phyloP scores from a whole-genome alignment of 129 eudicot genomes.

The Logfia minima region DNA sequence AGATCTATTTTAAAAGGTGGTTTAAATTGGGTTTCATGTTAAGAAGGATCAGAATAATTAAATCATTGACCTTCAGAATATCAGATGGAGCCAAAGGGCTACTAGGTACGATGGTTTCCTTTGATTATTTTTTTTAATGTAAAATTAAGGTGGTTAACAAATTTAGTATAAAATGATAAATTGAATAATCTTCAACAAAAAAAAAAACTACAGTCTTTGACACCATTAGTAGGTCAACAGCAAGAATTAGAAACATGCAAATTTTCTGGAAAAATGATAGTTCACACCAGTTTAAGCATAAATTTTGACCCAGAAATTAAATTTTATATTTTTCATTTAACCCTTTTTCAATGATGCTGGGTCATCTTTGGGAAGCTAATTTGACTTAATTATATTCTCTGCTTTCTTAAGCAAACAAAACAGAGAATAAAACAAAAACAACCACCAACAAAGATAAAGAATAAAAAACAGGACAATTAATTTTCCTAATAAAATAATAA shows the following conservation, averaged over 20 bases:
- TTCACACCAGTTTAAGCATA: slow-evolving; percentile 8
- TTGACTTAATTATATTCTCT: slow-evolving; percentile 33
- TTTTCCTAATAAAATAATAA: slow-evolving; percentile 5
- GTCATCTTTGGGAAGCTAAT: slow-evolving; percentile 36
- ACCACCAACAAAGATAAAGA: slow-evolving; percentile 28
- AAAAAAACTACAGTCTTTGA: background rate
- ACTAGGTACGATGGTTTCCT: background rate
- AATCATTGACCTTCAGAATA: slow-evolving; percentile 5
- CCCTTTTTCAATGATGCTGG: slow-evolving; percentile 28
- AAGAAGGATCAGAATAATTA: background rate
- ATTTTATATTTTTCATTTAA: background rate
- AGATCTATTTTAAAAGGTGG: background rate
- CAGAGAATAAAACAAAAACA: slow-evolving; percentile 33
- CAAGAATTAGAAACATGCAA: slow-evolving; percentile 15
- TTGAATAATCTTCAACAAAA: background rate
- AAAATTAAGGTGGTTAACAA: background rate
- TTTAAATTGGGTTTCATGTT: background rate
- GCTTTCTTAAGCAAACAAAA: slow-evolving; percentile 25
- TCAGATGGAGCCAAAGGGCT: background rate
- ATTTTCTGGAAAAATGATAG: background rate
- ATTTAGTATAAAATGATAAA: background rate
- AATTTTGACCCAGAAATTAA: slow-evolving; percentile 17
- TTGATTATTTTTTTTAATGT: background rate
- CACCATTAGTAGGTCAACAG: background rate
- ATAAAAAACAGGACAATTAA: slow-evolving; percentile 31